Evolutionary conservation across 2,329 filamentous ascomycete species (phyloP).

Genomic region (Knufia fluminis): DNA sequence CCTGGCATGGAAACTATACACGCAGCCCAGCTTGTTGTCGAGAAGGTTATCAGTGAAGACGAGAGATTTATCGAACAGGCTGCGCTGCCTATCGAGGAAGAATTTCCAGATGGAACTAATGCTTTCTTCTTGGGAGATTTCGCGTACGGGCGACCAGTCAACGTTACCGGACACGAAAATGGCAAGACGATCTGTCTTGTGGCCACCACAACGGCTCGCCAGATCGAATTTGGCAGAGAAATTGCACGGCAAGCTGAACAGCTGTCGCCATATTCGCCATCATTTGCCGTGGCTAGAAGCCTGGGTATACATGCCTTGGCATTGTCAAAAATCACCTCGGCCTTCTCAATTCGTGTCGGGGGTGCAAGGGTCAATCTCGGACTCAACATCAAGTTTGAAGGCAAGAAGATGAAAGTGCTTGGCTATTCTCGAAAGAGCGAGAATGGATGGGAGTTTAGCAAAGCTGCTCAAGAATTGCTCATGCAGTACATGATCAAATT

Average conservation of each 20-base stretch:
- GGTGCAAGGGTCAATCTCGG: conserved; percentile 81
- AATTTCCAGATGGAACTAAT: conserved; percentile 73
- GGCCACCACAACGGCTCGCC: conserved; percentile 60
- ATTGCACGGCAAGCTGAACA: conserved; percentile 64
- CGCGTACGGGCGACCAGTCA: conserved; percentile 82
- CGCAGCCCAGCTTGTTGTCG: conserved; percentile 83
- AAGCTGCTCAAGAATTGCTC: conserved; percentile 69
- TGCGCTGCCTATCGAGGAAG: conserved; percentile 80
- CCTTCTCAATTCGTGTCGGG: conserved; percentile 75
- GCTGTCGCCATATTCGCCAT: conserved; percentile 69
- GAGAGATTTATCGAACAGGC: conserved; percentile 84
- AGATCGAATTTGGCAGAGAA: conserved; percentile 69
- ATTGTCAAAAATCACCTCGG: conserved; percentile 90
- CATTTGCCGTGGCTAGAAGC: conserved; percentile 76
- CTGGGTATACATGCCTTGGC: conserved; percentile 76
- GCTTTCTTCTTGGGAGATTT: conserved; percentile 93
- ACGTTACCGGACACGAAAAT: conserved; percentile 63
- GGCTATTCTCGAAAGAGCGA: conserved; percentile 83
- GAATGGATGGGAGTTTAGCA: conserved; percentile 92
- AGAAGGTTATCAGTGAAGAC: conserved; percentile 82
- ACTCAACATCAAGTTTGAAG: conserved; percentile 94
- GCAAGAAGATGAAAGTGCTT: conserved; percentile 86
- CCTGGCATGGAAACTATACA: conserved; percentile 80
- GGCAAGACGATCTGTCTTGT: conserved; percentile 73
- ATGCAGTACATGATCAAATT: conserved; percentile 87